A percentile compares a stretch with the other conserved stretches of the same genome.
These are phyloP conservation scores for Colletotrichum sp. DNA, from an alignment of 2,329 filamentous ascomycete genomes.

Conservation along the genomic window DNA sequence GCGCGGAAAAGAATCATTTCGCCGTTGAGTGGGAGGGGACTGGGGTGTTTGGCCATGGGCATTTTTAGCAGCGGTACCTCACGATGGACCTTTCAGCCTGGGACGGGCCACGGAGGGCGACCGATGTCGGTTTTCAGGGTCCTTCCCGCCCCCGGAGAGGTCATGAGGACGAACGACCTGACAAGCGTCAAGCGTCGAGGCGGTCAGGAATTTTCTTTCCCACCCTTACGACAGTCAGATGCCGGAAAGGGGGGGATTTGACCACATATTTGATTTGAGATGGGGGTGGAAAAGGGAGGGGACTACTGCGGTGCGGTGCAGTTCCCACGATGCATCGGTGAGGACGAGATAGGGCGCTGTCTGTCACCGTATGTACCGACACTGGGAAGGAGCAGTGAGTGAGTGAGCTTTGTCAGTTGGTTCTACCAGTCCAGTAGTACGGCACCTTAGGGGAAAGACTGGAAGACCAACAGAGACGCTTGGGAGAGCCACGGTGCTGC, in stretches of 20 bases:
- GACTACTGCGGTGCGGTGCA: background rate
- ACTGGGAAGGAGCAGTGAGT: background rate
- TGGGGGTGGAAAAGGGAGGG: background rate
- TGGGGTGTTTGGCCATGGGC: background rate
- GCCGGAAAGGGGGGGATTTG: background rate
- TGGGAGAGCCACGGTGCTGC: background rate
- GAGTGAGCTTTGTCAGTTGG: background rate
- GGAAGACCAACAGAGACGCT: background rate
- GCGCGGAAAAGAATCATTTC: background rate
- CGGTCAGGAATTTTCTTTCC: constrained; percentile 11
- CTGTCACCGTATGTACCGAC: background rate
- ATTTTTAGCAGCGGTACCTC: background rate
- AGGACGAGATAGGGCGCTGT: background rate
- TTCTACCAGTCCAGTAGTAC: background rate
- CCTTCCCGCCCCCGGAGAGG: constrained; percentile 6
- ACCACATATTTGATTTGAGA: background rate
- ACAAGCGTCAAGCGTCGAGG: constrained; percentile 11
- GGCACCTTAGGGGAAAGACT: background rate
- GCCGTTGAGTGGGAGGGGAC: background rate
- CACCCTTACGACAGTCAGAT: constrained; percentile 8
- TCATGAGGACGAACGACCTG: constrained; percentile 15
- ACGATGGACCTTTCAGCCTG: background rate
- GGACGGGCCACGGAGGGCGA: background rate
- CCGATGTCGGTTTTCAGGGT: constrained; percentile 20
- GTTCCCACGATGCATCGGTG: background rate